Conservation (phyloP, 768 basidiomycete species). For the Macrolepiota albuminosa region DNA sequence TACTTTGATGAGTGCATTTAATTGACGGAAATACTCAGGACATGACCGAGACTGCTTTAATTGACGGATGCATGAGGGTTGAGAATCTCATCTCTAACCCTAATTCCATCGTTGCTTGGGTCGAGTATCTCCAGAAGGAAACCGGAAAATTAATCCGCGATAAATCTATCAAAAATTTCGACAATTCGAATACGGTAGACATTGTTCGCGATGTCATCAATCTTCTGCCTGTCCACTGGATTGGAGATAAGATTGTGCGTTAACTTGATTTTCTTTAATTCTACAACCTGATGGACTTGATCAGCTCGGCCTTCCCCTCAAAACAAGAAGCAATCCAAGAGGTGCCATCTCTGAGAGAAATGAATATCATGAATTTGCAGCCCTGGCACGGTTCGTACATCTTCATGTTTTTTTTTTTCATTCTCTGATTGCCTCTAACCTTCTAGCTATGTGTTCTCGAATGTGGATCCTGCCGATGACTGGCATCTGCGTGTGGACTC, state of each 20-base stretch:
- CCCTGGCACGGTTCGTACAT: constrained; percentile 43
- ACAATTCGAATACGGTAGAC: constrained; percentile 38
- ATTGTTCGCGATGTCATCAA: constrained; percentile 68
- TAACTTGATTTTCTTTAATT: background rate
- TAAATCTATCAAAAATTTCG: constrained; percentile 27
- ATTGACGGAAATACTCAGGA: constrained; percentile 2
- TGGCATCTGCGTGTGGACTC: constrained; percentile 43
- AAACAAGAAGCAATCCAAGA: constrained; percentile 23
- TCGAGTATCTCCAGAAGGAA: constrained; percentile 28
- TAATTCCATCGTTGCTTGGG: constrained; percentile 6
- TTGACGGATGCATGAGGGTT: constrained; percentile 4
- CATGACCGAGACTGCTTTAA: background rate
- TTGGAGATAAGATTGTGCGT: constrained; percentile 53
- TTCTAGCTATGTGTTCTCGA: constrained; percentile 40
- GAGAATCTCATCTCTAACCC: constrained; percentile 10
- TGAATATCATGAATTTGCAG: constrained; percentile 37
- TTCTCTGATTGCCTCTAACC: background rate
- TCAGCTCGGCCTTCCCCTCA: constrained; percentile 43
- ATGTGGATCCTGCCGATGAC: constrained; percentile 39
- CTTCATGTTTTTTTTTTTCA: background rate
- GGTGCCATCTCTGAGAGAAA: constrained; percentile 36
- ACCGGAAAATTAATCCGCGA: constrained; percentile 26
- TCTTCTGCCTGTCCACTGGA: constrained; percentile 55
- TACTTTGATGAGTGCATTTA: background rate
- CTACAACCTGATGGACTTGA: background rate